A percentile compares a stretch with the other conserved stretches of the same genome.
These are phyloP conservation scores for Brasilioporus rufonigricans DNA, from an alignment of 768 basidiomycete species.

Conservation along the genomic window DNA sequence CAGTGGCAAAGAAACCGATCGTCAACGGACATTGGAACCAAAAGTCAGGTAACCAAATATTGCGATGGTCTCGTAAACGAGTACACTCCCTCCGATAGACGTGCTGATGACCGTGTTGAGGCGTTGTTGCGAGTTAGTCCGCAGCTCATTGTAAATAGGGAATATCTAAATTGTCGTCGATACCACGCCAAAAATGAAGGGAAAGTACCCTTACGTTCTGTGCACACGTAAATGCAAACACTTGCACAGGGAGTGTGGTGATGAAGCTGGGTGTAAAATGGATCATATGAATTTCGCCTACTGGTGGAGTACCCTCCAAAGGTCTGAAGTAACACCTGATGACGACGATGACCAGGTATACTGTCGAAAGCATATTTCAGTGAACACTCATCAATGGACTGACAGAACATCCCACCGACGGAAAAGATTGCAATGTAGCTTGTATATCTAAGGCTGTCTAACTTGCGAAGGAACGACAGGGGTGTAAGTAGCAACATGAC, in stretches of 20 bases:
- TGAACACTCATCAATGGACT: slow-evolving; percentile 2
- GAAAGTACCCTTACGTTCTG: slow-evolving; percentile 68
- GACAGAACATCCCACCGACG: slow-evolving; percentile 57
- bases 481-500: slow-evolving; percentile 78
- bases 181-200: background rate
- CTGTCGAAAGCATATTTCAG: slow-evolving; percentile 35
- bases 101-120: slow-evolving; percentile 87
- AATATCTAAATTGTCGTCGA: slow-evolving; percentile 59
- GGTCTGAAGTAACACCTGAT: slow-evolving; percentile 78
- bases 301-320: slow-evolving; percentile 55
- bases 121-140: slow-evolving; percentile 71
- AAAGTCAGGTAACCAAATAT: slow-evolving; percentile 92
- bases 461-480: slow-evolving; percentile 74
- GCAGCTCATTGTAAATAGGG: slow-evolving; percentile 91
- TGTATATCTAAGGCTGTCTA: slow-evolving; percentile 87
- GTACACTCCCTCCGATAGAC: slow-evolving; percentile 80
- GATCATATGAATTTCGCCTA: slow-evolving; percentile 68
- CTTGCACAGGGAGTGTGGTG: slow-evolving; percentile 88
- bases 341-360: slow-evolving; percentile 77
- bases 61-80: slow-evolving; percentile 87
- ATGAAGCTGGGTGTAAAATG: slow-evolving; percentile 77
- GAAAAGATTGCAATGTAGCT: slow-evolving; percentile 91
- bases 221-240: slow-evolving; percentile 89
- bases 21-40: slow-evolving; percentile 67
- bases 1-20: background rate